Evolutionary conservation across 371 early-diverging fungal species (phyloP).

Genomic region (Zancudomyces culisetae): DNA sequence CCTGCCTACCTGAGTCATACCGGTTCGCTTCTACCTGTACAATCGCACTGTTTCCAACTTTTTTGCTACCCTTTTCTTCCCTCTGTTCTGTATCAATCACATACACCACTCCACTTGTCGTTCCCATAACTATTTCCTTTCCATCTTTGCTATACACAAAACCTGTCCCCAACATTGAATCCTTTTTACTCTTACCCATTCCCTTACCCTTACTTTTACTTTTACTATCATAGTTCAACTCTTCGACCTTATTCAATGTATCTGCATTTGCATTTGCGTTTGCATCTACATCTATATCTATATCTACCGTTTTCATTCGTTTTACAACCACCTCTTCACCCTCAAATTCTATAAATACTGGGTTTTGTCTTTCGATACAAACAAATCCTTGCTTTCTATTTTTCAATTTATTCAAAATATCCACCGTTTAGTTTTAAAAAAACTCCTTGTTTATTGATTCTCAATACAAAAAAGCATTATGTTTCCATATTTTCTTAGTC

Average conservation of each 20-base stretch:
- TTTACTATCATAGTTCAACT: background rate
- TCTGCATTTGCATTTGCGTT: too few species aligned
- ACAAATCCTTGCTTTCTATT: background rate
- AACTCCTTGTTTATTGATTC: background rate
- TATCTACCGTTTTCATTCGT: background rate
- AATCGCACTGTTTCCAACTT: constrained; percentile 14
- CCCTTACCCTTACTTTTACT: too few species aligned
- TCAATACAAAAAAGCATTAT: background rate
- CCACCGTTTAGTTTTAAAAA: too few species aligned
- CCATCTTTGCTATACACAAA: constrained; percentile 23
- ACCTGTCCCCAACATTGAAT: constrained; percentile 17
- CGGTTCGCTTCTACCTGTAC: constrained; percentile 10
- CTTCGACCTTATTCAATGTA: too few species aligned
- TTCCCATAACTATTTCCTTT: constrained; percentile 19
- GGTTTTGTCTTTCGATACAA: background rate
- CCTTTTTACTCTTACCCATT: too few species aligned
- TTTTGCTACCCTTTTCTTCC: constrained; percentile 3
- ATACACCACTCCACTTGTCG: constrained; percentile 15
- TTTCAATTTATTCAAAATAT: too few species aligned
- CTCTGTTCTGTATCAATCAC: constrained; percentile 9
- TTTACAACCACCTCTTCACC: background rate
- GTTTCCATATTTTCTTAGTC: background rate
- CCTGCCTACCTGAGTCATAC: constrained; percentile 3
- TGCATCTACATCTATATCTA: too few species aligned
- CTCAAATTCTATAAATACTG: background rate